These are phyloP conservation scores for Clarkia xantiana DNA, from an alignment of 345 rosid species.

Conservation along the genomic window DNA sequence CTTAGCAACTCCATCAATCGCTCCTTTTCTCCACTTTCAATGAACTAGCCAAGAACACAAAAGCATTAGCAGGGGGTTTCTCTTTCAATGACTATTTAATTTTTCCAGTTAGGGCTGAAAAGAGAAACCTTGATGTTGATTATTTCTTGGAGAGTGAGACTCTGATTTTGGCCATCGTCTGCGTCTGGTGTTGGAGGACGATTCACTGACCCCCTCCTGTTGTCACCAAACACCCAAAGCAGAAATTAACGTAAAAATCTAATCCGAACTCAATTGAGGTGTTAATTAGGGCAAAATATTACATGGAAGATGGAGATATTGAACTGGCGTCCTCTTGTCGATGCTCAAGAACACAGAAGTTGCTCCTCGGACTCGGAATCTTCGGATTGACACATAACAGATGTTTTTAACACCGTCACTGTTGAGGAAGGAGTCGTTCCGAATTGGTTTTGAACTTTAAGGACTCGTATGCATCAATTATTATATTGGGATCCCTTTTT, in stretches of 20 bases:
- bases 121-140: conserved; percentile 26
- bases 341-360: no score
- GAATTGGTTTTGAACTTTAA: no score
- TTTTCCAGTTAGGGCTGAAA: background rate
- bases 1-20: conserved; percentile 32
- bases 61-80: background rate
- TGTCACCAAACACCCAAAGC: background rate
- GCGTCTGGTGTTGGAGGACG: conserved; percentile 39
- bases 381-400: no score
- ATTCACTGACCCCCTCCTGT: conserved; percentile 35
- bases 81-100: background rate
- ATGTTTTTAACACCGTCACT: no score
- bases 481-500: no score
- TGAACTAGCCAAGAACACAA: conserved; percentile 12
- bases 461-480: no score
- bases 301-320: no score
- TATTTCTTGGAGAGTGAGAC: conserved; percentile 22
- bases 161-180: conserved; percentile 16
- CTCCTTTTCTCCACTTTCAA: conserved; percentile 40
- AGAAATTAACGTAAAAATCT: background rate
- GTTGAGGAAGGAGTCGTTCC: no score
- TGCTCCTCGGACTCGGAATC: no score
- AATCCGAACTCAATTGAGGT: background rate
- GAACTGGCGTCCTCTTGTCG: no score
- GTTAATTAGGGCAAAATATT: background rate